Conservation (phyloP, 805 yeast genomes). For the Ogataea paradorogensis region DNA sequence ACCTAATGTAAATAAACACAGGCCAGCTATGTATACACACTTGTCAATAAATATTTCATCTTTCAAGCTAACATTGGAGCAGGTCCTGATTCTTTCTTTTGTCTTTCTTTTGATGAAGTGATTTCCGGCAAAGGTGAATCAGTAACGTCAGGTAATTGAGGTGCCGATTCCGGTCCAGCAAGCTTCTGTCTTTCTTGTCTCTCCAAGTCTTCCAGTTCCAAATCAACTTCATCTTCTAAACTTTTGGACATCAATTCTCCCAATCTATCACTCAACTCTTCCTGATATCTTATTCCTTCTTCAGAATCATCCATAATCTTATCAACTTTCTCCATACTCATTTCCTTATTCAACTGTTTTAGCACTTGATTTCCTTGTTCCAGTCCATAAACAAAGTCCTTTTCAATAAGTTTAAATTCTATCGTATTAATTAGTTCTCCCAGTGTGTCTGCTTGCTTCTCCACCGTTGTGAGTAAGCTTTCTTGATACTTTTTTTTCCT, state of each 20-base stretch:
- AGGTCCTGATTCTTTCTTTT: constrained; percentile 12
- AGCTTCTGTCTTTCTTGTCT: constrained; percentile 34
- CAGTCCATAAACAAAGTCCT: constrained; percentile 77
- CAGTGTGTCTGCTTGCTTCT: constrained; percentile 71
- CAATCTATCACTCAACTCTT: constrained; percentile 61
- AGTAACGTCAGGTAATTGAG: constrained; percentile 34
- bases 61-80: constrained; percentile 5
- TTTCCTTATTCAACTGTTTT: constrained; percentile 71
- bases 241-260: constrained; percentile 40
- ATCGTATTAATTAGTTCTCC: constrained; percentile 77
- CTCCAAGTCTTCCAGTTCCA: constrained; percentile 54
- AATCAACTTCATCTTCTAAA: constrained; percentile 63
- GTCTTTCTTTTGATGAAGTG: constrained; percentile 18
- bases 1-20: constrained; percentile 17
- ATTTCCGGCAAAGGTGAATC: constrained; percentile 7
- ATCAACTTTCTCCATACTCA: constrained; percentile 77
- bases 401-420: constrained; percentile 86
- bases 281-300: constrained; percentile 77
- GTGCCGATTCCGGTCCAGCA: background rate
- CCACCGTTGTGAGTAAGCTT: constrained; percentile 63
- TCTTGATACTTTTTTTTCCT: constrained; percentile 82
- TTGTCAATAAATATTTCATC: background rate
- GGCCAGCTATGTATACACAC: constrained; percentile 4
- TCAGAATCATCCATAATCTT: constrained; percentile 78
- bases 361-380: constrained; percentile 78